phyloP scores from a whole-genome alignment of 331 rosid genomes.

The Acacia concinna region DNA sequence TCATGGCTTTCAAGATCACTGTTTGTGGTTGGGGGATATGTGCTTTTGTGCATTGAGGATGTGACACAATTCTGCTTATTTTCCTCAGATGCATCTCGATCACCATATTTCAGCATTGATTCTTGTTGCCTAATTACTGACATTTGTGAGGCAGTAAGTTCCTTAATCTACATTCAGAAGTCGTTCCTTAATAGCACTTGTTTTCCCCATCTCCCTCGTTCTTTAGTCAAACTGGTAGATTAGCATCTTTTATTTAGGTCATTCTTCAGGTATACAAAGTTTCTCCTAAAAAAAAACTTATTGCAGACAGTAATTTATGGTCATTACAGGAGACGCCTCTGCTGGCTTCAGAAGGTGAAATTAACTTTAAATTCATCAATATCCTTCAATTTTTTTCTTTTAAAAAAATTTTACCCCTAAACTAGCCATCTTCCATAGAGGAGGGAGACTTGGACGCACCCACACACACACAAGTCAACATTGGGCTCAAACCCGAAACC shows the following conservation, averaged over 20 bases:
- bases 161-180: too few species aligned
- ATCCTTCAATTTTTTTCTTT: neutral
- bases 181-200: too few species aligned
- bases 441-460: too few species aligned
- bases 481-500: too few species aligned
- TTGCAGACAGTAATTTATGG: neutral
- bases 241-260: neutral
- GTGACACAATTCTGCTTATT: constrained; percentile 56
- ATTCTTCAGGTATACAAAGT: neutral
- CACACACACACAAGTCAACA: too few species aligned
- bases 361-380: neutral
- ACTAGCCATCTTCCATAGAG: too few species aligned
- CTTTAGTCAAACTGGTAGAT: constrained; percentile 1
- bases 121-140: constrained; percentile 65
- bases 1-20: constrained; percentile 78
- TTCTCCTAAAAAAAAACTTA: neutral
- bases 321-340: neutral
- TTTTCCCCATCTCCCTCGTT: neutral
- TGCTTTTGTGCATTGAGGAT: constrained; percentile 81
- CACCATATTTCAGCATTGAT: constrained; percentile 71
- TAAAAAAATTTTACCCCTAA: too few species aligned
- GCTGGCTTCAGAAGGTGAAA: neutral
- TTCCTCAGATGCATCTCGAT: constrained; percentile 46
- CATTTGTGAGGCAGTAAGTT: constrained; percentile 74
- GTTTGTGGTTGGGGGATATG: constrained; percentile 63